Percentiles rank a stretch among this genome's conserved stretches.
Conservation (phyloP, 2,329 filamentous ascomycete genomes). For the Diaporthe vaccinii region DNA sequence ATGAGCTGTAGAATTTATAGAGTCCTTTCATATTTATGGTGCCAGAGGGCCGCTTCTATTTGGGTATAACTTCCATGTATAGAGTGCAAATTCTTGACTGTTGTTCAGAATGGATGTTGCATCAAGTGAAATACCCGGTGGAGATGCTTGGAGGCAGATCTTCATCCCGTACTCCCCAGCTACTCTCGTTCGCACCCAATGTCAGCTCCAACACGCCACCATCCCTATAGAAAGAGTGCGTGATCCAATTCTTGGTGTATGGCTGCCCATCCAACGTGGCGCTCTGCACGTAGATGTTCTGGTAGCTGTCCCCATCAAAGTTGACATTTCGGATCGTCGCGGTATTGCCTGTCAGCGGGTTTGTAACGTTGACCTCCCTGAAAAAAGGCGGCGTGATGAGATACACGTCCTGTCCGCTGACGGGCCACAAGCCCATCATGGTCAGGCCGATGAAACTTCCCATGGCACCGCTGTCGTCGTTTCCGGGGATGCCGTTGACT, state of each 20-base stretch:
- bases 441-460: constrained; percentile 69
- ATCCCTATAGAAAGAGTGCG: constrained; percentile 70
- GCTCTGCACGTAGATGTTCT: constrained; percentile 70
- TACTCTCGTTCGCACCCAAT: constrained; percentile 63
- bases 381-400: constrained; percentile 75
- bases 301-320: constrained; percentile 66
- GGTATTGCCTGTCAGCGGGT: constrained; percentile 65
- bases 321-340: constrained; percentile 69
- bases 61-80: background rate
- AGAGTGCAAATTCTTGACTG: background rate
- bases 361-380: constrained; percentile 64
- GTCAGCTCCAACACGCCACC: constrained; percentile 69
- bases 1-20: constrained; percentile 35
- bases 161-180: constrained; percentile 63
- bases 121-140: constrained; percentile 35
- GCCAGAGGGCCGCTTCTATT: background rate
- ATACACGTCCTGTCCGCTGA: constrained; percentile 73
- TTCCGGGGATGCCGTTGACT: constrained; percentile 69
- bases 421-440: constrained; percentile 74
- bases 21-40: background rate
- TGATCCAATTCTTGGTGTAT: constrained; percentile 72
- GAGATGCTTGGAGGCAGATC: constrained; percentile 65
- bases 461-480: constrained; percentile 76
- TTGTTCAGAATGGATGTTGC: no score
- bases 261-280: constrained; percentile 67